A percentile compares a stretch with the other conserved stretches of the same genome.
Evolutionary conservation across 2,329 filamentous ascomycete species (phyloP).

Genomic region (Fusarium lateritium): DNA sequence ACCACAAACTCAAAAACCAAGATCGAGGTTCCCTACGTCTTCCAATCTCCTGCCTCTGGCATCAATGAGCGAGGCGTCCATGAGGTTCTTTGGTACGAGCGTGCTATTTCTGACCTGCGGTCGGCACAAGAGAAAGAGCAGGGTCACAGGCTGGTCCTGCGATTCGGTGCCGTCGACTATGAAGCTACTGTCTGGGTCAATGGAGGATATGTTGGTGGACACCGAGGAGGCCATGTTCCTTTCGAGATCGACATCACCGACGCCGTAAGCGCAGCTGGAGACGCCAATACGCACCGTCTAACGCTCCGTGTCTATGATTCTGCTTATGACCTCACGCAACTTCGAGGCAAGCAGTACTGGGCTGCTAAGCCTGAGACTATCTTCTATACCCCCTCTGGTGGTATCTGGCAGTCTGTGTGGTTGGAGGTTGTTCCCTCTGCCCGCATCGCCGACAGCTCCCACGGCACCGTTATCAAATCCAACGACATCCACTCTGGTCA

Average conservation of each 20-base stretch:
- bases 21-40: constrained; percentile 76
- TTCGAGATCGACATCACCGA: constrained; percentile 72
- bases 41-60: constrained; percentile 74
- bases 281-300: constrained; percentile 56
- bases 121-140: constrained; percentile 57
- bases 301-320: constrained; percentile 75
- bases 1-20: constrained; percentile 61
- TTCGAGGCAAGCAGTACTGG: constrained; percentile 78
- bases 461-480: constrained; percentile 70
- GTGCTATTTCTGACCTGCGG: constrained; percentile 65
- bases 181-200: constrained; percentile 71
- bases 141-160: constrained; percentile 62
- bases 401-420: constrained; percentile 72
- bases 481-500: constrained; percentile 67
- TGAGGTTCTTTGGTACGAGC: constrained; percentile 78
- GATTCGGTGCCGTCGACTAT: constrained; percentile 75
- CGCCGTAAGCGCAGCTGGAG: constrained; percentile 51
- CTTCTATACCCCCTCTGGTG: constrained; percentile 71
- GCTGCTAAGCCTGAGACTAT: constrained; percentile 71
- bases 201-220: constrained; percentile 66
- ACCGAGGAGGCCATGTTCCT: constrained; percentile 72
- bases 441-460: constrained; percentile 68
- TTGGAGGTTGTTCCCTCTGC: constrained; percentile 68
- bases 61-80: constrained; percentile 74
- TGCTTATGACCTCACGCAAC: constrained; percentile 74